phyloP scores from a whole-genome alignment of 352 stramenopile species.

The Pythium chondricola region DNA sequence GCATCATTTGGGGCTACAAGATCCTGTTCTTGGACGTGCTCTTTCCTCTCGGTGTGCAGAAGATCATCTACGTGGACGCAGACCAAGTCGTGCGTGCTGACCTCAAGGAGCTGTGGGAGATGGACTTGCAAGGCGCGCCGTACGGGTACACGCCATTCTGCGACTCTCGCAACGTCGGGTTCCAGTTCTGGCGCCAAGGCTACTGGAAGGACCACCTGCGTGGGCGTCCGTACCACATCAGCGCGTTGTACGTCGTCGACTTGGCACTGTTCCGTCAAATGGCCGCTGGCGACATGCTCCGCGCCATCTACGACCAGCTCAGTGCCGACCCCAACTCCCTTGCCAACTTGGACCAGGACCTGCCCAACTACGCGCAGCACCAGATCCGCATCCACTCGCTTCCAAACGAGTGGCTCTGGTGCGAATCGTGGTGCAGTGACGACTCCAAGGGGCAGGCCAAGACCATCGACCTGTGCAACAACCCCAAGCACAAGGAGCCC shows the following conservation, averaged over 20 bases:
- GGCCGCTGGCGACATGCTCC: slow-evolving; percentile 94
- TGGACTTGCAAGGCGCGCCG: slow-evolving; percentile 94
- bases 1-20: slow-evolving; percentile 99
- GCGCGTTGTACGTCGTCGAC: slow-evolving; percentile 99
- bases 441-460: slow-evolving; percentile 96
- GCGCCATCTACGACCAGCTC: slow-evolving; percentile 95
- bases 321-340: slow-evolving; percentile 98
- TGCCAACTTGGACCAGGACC: slow-evolving; percentile 98
- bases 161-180: slow-evolving; percentile 94
- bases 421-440: slow-evolving; percentile 99
- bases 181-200: slow-evolving; percentile 97
- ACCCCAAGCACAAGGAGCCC: slow-evolving; percentile 99
- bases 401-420: slow-evolving; percentile 99
- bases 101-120: slow-evolving; percentile 98
- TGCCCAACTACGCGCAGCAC: slow-evolving; percentile 97
- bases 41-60: slow-evolving; percentile 98
- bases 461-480: slow-evolving; percentile 99
- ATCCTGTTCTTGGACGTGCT: slow-evolving; percentile 99
- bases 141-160: slow-evolving; percentile 99
- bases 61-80: slow-evolving; percentile 99
- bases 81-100: slow-evolving; percentile 98
- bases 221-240: slow-evolving; percentile 99
- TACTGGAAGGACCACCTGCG: slow-evolving; percentile 98
- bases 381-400: slow-evolving; percentile 97
- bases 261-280: slow-evolving; percentile 92